Evolutionary conservation across 495 filamentous ascomycete genomes (phyloP).

Genomic region (Clohesyomyces aquaticus): DNA sequence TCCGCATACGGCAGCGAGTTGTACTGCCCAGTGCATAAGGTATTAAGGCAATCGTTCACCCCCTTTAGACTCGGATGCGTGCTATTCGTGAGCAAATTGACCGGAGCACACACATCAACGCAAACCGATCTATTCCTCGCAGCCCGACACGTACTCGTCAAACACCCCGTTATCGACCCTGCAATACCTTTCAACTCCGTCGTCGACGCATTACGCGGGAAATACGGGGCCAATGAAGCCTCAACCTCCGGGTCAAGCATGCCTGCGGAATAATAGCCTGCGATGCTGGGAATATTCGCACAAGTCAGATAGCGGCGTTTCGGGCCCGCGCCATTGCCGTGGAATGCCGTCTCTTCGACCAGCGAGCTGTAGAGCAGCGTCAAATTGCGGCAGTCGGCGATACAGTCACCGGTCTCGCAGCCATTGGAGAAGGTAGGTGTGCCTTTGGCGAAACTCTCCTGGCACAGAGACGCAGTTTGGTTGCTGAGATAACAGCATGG

Average conservation of each 20-base stretch:
- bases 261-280: conserved; percentile 5
- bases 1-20: conserved; percentile 24
- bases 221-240: background rate
- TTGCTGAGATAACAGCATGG: conserved; percentile 10
- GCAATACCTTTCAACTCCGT: conserved; percentile 7
- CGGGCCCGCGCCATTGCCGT: conserved; percentile 14
- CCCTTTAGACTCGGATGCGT: conserved; percentile 19
- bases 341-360: background rate
- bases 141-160: conserved; percentile 12
- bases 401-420: conserved; percentile 10
- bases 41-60: conserved; percentile 15
- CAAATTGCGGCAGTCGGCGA: conserved; percentile 8
- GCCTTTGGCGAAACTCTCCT: conserved; percentile 7
- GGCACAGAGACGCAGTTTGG: conserved; percentile 7
- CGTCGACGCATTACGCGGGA: background rate
- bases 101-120: background rate
- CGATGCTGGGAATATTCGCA: conserved; percentile 21
- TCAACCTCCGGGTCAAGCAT: background rate
- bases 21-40: conserved; percentile 11
- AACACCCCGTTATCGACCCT: conserved; percentile 11
- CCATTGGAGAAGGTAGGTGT: conserved; percentile 9
- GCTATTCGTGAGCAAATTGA: conserved; percentile 26
- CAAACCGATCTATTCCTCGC: conserved; percentile 10
- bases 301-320: conserved; percentile 15
- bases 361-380: conserved; percentile 15